phyloP scores from a whole-genome alignment of 768 basidiomycete species.

The Serendipita sp. region DNA sequence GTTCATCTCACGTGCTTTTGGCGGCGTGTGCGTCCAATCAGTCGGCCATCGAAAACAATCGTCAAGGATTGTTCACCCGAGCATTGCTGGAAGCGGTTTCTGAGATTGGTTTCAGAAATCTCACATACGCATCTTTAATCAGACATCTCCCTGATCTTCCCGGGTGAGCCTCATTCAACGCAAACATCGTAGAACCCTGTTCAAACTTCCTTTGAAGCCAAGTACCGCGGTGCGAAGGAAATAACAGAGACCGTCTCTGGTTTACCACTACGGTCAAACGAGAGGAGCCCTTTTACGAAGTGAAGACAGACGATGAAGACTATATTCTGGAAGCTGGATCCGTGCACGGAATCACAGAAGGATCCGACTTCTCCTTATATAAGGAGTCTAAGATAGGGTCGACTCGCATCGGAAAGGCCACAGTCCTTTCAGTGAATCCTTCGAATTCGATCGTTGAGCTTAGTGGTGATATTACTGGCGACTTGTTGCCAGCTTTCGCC shows the following conservation, averaged over 20 bases:
- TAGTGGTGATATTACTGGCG: conserved; percentile 29
- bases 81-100: conserved; percentile 34
- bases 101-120: conserved; percentile 34
- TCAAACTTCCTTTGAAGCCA: conserved; percentile 25
- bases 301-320: conserved; percentile 24
- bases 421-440: conserved; percentile 33
- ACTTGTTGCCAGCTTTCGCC: conserved; percentile 31
- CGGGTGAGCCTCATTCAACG: neutral
- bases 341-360: conserved; percentile 45
- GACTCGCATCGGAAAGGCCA: conserved; percentile 40
- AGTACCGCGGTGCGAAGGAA: conserved; percentile 34
- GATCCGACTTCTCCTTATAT: conserved; percentile 45
- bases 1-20: conserved; percentile 33
- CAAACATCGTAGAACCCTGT: neutral
- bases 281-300: conserved; percentile 25
- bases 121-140: conserved; percentile 33
- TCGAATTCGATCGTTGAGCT: conserved; percentile 30
- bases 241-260: conserved; percentile 30
- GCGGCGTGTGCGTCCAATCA: conserved; percentile 40
- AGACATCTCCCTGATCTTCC: neutral
- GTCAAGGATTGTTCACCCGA: conserved; percentile 45
- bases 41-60: conserved; percentile 42
- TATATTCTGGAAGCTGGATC: conserved; percentile 41
- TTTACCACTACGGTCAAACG: conserved; percentile 39
- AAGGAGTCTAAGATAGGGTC: conserved; percentile 26